Base-by-base conservation (phyloP, 306 rosid genomes). In the Glycine soja region DNA sequence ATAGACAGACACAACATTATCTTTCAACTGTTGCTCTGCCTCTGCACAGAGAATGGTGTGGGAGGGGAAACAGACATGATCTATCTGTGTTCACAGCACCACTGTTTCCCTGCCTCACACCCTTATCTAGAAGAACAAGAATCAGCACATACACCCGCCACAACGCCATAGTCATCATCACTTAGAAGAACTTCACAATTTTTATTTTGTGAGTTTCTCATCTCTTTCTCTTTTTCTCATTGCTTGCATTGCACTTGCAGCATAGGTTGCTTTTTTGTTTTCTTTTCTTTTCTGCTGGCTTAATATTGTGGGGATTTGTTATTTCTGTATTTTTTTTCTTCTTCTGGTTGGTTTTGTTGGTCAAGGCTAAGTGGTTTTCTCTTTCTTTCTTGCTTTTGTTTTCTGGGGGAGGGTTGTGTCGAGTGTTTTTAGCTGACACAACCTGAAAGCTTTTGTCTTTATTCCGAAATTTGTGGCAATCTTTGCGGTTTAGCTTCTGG, bases 201-300 rank as follows among this genome's bases (percentile, higher is more conserved):
- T 69, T 89, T 36, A 77, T 89, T 68, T 45, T 89, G 97, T 91
- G 84, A 86, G 92, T 89, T 83, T 81, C 59, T 43, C 36, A 3
- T 51, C 10, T 61, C 18, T 51, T 6, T 54, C 10, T 13, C 40
- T 24, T 34, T 72, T 61, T 61, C 57, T 57, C n/a, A 2, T 24
- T 13, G 8, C 10, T 36, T 79, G 65, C 74, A 36, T 76, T 80
- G n/a, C 56, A 12, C 43, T 43, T 70, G 66, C 32, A 30, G 53
- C 34, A 82, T 80, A 63, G 76, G 14, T 42, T 75, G 34, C 32
- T 57, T 5, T 10, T 54, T 62, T 5, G 2, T 62, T 45, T 72
- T 70, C 77, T 76, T 54, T 54, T 54, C 11, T 40, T 63, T 19
- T 36, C 12, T 59, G 15, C 36, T 58, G 36, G 34, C 2, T 57